Evolutionary conservation across 495 filamentous ascomycete genomes (phyloP), one percentile per base, ranked within the genome.

Genomic region (Penicillium bovifimosum): DNA sequence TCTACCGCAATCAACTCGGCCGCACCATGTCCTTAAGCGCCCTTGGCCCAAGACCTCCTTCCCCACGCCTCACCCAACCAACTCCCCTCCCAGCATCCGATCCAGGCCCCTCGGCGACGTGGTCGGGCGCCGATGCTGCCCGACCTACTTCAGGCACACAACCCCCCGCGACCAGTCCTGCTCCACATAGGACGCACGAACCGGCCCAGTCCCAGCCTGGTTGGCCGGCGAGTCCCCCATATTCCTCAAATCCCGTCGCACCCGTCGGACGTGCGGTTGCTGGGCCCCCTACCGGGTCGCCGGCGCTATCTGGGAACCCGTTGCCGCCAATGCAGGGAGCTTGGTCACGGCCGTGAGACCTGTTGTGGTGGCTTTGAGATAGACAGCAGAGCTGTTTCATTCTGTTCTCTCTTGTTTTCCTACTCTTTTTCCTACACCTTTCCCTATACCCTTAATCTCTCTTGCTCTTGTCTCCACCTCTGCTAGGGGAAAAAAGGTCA

Each of bases 1-100:
- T 84, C 43, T 82, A 85, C 58, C 78, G 85, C n/a, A 82, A 88
- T 14, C 68, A 83, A 10, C 67, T 83, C 9, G 64, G 70, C 48
- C 75, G 78, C 53, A 78, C 80, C 8, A 73, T 80, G 1, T 73
- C 76, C 14, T 42, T 65, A n/a, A 61, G 53, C 29, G 63, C 74
- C 38, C 40, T 76, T 9, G 62, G 73, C 24, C 50, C 70, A 11
- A 62, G 77, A 24, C 77, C 77, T 0, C 41, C 70, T 1, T 77
- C 77, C 6, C 77, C 77, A 16, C 63, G 44, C 6, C 26, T 54
- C 20, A 5, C 39, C 28, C 58, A 48, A 27, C 36, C 49, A 35
- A 28, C 31, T 13, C 41, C 52, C 10, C 27, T 35, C n/a, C 28
- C 59, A 17, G 24, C 46, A 10, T 20, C 50, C 1, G 57, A 59